A percentile compares a stretch with the other conserved stretches of the same genome.
Conservation (phyloP, 2,329 filamentous ascomycete species). For the Ustilaginoidea virens region DNA sequence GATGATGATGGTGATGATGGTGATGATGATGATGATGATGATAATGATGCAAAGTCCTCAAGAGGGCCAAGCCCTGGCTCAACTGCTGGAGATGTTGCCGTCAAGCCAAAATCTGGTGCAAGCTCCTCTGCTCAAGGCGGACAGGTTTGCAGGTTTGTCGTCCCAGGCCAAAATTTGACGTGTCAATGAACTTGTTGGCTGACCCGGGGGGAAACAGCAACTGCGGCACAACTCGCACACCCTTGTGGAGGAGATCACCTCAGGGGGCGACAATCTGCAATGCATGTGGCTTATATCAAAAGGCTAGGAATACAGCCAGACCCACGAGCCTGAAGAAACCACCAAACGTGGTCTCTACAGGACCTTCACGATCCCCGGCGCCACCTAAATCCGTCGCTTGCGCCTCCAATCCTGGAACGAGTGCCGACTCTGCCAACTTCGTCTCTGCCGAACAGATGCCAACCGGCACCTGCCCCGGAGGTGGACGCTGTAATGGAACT, state of each 20-base stretch:
- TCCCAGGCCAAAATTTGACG: too few relatives aligned
- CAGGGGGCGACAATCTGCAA: conserved; percentile 94
- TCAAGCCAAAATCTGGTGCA: conserved; percentile 6
- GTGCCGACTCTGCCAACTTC: conserved; percentile 46
- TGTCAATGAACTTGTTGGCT: conserved; percentile 1
- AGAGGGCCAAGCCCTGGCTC: conserved; percentile 16
- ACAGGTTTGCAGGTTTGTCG: conserved; percentile 55
- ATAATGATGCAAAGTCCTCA: conserved; percentile 9
- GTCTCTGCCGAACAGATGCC: conserved; percentile 61
- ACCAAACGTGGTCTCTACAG: conserved; percentile 31
- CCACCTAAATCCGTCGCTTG: conserved; percentile 21
- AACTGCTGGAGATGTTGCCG: conserved; percentile 5
- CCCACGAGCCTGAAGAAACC: conserved; percentile 82
- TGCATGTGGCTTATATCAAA: conserved; percentile 87
- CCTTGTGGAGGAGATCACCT: conserved; percentile 85
- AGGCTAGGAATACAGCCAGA: conserved; percentile 79
- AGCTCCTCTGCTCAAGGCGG: conserved; percentile 28
- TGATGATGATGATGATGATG: too few relatives aligned
- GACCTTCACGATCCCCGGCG: conserved; percentile 25
- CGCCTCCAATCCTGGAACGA: conserved; percentile 24
- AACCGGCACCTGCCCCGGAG: conserved; percentile 85
- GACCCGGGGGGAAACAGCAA: conserved; percentile 48
- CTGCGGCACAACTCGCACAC: conserved; percentile 85
- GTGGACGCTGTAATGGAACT: conserved; percentile 89
- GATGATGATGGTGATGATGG: too few relatives aligned